phyloP scores from a whole-genome alignment of 1,139 yeast species.

The Yamadazyma aaseri region DNA sequence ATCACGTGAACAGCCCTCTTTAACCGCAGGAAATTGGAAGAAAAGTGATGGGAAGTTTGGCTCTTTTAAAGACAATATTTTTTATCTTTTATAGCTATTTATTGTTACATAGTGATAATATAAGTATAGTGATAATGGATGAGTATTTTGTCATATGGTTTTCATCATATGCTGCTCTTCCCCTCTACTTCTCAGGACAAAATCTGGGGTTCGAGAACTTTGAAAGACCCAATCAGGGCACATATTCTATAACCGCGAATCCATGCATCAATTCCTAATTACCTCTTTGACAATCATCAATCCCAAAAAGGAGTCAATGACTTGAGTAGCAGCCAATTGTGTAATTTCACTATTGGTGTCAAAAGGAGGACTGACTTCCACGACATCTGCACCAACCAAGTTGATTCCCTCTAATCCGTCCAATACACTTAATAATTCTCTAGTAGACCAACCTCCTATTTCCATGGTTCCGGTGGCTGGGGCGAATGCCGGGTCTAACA shows the following conservation, averaged over 20 bases:
- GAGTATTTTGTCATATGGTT: too few relatives aligned
- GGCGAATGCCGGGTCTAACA: slow-evolving; percentile 53
- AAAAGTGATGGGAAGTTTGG: too few relatives aligned
- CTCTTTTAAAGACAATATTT: too few relatives aligned
- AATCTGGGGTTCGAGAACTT: too few relatives aligned
- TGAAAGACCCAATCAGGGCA: too few relatives aligned
- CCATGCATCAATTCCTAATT: not conserved
- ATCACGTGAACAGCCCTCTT: too few relatives aligned
- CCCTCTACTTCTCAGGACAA: too few relatives aligned
- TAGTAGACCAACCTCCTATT: slow-evolving; percentile 50
- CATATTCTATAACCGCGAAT: not conserved
- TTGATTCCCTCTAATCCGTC: slow-evolving; percentile 51
- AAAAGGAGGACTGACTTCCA: slow-evolving; percentile 56
- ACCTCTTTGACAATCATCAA: slow-evolving; percentile 32
- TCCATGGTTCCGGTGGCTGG: slow-evolving; percentile 61
- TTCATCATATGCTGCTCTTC: too few relatives aligned
- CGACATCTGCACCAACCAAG: slow-evolving; percentile 56
- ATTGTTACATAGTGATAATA: too few relatives aligned
- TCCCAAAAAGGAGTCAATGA: slow-evolving; percentile 49
- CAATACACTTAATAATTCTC: slow-evolving; percentile 49
- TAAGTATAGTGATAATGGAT: too few relatives aligned
- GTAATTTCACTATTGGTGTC: slow-evolving; percentile 51
- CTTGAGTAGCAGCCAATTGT: slow-evolving; percentile 53
- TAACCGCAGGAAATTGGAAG: too few relatives aligned
- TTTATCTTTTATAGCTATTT: too few relatives aligned